Conservation (phyloP, 257 asterid genomes). For the Paulownia fortunei region DNA sequence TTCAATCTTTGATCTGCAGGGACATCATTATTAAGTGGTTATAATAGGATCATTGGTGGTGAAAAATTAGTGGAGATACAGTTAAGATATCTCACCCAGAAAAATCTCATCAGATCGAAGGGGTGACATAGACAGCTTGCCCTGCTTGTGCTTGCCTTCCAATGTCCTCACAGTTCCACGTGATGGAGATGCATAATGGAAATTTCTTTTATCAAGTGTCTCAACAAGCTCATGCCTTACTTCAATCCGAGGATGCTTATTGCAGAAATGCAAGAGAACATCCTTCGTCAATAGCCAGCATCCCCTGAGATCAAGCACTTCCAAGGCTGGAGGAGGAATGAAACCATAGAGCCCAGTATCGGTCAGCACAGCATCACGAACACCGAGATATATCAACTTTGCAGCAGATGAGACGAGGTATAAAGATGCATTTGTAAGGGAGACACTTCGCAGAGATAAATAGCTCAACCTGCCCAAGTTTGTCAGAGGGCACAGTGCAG, state of each 20-base stretch:
- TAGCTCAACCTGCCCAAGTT: constrained; percentile 53
- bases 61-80: background rate
- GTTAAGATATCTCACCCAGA: constrained; percentile 54
- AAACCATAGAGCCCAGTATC: constrained; percentile 60
- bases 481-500: constrained; percentile 61
- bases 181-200: constrained; percentile 42
- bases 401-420: constrained; percentile 46
- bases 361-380: constrained; percentile 70
- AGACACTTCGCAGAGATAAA: constrained; percentile 58
- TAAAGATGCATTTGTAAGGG: constrained; percentile 69
- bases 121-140: constrained; percentile 43
- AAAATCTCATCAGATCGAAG: constrained; percentile 31
- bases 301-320: constrained; percentile 78
- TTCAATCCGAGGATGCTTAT: constrained; percentile 61
- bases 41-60: constrained; percentile 7
- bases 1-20: constrained; percentile 88
- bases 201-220: constrained; percentile 35
- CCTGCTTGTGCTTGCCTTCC: constrained; percentile 38
- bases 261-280: constrained; percentile 51
- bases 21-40: constrained; percentile 18
- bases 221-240: constrained; percentile 65
- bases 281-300: constrained; percentile 87
- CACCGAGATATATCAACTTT: constrained; percentile 56
- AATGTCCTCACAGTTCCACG: constrained; percentile 32
- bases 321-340: constrained; percentile 61